Percentiles rank a stretch among this genome's conserved stretches.
Evolutionary conservation across 1,284 basidiomycete genomes (phyloP).

Genomic region (Ceratobasidium sp.): DNA sequence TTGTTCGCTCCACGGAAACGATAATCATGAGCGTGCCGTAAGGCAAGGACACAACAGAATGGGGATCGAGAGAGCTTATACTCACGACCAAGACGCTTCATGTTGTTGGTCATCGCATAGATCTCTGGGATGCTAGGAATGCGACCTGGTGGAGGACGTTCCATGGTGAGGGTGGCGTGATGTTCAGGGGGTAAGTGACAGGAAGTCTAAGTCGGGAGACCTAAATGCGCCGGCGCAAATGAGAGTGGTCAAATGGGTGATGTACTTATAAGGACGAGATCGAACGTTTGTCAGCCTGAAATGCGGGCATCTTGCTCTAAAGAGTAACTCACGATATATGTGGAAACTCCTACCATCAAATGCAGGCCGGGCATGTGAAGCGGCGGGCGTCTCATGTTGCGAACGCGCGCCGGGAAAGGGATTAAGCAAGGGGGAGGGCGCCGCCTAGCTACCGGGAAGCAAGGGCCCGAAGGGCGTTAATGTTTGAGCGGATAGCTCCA

Average conservation of each 20-base stretch:
- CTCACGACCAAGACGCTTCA: background rate
- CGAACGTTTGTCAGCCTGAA: background rate
- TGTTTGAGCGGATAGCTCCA: background rate
- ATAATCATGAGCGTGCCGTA: too few relatives aligned
- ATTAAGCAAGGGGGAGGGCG: background rate
- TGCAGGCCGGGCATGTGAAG: background rate
- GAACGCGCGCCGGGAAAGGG: background rate
- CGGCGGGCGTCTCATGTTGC: background rate
- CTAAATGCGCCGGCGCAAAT: conserved; percentile 1
- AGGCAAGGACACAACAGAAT: too few relatives aligned
- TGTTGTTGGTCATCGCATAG: background rate
- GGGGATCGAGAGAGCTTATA: background rate
- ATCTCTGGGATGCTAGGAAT: background rate
- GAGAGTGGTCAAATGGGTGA: background rate
- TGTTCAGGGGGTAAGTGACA: background rate
- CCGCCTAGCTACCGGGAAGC: background rate
- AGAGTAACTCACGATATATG: conserved; percentile 3
- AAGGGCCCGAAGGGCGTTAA: background rate
- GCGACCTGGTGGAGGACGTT: background rate
- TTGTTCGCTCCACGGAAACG: too few relatives aligned
- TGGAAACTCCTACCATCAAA: background rate
- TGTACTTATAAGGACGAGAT: background rate
- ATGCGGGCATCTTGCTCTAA: background rate
- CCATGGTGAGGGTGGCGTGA: background rate
- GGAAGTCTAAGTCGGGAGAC: background rate